These are phyloP conservation scores for Guillardia theta DNA, from an alignment of 78 protist species.

Conservation along the genomic window DNA sequence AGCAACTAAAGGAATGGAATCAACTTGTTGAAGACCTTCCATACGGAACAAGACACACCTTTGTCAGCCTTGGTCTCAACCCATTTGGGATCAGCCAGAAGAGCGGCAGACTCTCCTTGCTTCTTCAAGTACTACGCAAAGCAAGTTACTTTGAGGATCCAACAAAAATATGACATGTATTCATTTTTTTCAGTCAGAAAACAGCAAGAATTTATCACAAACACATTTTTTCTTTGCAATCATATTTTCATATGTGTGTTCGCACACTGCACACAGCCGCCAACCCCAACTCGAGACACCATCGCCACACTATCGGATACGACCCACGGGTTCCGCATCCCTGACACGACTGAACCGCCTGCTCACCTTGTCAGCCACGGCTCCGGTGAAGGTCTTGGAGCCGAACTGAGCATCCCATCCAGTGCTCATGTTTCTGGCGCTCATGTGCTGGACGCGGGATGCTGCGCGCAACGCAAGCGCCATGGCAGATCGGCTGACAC, in stretches of 20 bases:
- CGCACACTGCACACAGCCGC: not conserved
- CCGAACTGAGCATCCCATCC: not conserved
- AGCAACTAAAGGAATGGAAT: slow-evolving; percentile 34
- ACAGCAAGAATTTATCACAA: not conserved
- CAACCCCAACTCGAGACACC: not conserved
- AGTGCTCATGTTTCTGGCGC: not conserved
- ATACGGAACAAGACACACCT: not conserved
- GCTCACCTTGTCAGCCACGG: slow-evolving; percentile 12
- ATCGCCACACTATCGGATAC: not conserved
- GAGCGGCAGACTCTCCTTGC: slow-evolving; percentile 3
- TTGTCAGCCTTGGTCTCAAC: not conserved
- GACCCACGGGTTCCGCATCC: not conserved
- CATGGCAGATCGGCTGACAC: too few relatives aligned
- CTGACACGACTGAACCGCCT: not conserved
- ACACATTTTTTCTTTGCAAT: too few relatives aligned
- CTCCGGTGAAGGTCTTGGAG: not conserved
- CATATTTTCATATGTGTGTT: too few relatives aligned
- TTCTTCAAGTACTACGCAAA: slow-evolving; percentile 10
- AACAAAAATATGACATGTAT: not conserved
- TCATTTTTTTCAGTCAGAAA: not conserved
- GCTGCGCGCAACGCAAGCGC: too few relatives aligned
- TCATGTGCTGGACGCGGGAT: too few relatives aligned
- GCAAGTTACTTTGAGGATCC: too few relatives aligned
- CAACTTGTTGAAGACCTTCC: not conserved
- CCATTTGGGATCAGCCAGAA: not conserved